Conservation (phyloP, 1,284 basidiomycete genomes). For the Marasmius fiardii region DNA sequence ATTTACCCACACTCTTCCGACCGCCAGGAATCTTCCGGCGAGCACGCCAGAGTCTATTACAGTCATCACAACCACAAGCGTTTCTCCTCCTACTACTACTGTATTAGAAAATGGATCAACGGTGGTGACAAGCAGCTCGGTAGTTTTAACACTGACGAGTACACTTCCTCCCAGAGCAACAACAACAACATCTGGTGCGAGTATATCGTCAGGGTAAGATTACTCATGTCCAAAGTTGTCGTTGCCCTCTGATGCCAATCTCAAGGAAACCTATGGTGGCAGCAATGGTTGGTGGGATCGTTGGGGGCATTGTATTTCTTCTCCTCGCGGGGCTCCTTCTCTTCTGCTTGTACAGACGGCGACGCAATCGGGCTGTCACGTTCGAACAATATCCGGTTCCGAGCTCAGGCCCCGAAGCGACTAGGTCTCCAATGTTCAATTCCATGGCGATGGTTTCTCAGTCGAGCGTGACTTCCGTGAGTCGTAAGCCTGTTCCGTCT, state of each 20-base stretch:
- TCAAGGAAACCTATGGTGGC: background rate
- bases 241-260: background rate
- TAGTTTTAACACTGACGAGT: background rate
- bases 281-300: constrained; percentile 1
- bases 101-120: background rate
- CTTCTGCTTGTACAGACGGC: background rate
- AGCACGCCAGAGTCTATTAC: background rate
- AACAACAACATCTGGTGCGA: background rate
- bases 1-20: background rate
- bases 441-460: constrained; percentile 1
- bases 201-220: background rate
- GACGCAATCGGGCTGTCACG: background rate
- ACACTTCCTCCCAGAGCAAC: background rate
- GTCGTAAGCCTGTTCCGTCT: background rate
- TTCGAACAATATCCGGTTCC: background rate
- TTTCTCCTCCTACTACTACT: background rate
- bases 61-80: background rate
- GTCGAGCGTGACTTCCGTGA: background rate
- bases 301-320: background rate
- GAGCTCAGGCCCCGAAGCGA: too few species aligned
- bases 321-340: background rate
- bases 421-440: background rate
- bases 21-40: background rate
- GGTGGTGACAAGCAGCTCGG: background rate
- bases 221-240: background rate